A percentile compares a stretch with the other conserved stretches of the same genome.
These are phyloP conservation scores for Cyberlindnera xylosilytica DNA, from an alignment of 805 yeast genomes.

Conservation along the genomic window DNA sequence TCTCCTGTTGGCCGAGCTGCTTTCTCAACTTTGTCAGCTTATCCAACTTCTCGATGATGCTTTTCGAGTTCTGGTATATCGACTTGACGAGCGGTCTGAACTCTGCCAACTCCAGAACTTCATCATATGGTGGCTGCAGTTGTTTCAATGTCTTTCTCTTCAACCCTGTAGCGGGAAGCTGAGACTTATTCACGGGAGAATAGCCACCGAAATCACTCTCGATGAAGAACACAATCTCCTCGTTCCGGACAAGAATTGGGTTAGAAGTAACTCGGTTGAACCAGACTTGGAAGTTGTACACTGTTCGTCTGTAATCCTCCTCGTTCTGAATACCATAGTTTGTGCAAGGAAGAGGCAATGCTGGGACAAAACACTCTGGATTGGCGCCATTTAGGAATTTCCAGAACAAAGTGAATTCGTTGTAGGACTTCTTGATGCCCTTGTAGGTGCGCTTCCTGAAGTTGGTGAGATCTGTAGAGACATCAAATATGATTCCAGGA, in stretches of 20 bases:
- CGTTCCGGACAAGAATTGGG: conserved; percentile 81
- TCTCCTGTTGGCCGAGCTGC: conserved; percentile 53
- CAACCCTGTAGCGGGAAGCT: conserved; percentile 78
- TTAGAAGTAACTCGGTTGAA: conserved; percentile 67
- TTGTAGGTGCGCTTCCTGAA: conserved; percentile 69
- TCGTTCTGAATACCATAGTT: conserved; percentile 82
- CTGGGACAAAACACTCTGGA: conserved; percentile 90
- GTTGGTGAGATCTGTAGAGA: conserved; percentile 65
- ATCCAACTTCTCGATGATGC: conserved; percentile 54
- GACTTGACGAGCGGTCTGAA: conserved; percentile 86
- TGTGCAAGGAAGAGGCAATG: conserved; percentile 72
- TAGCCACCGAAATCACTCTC: conserved; percentile 67
- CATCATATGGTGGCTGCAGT: conserved; percentile 88
- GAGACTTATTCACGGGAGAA: conserved; percentile 47
- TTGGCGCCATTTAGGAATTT: conserved; percentile 76
- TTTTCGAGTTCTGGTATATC: conserved; percentile 56
- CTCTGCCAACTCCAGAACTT: conserved; percentile 71
- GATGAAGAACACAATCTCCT: conserved; percentile 80
- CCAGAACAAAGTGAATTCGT: conserved; percentile 73
- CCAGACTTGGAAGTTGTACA: conserved; percentile 75
- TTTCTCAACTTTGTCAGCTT: conserved; percentile 45
- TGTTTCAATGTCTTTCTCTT: conserved; percentile 90
- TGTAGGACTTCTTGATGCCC: conserved; percentile 75
- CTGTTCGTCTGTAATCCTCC: conserved; percentile 65
- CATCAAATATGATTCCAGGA: conserved; percentile 76